Evolutionary conservation across 2,329 filamentous ascomycete genomes (phyloP).

Genomic region (Hypocrella siamensis): DNA sequence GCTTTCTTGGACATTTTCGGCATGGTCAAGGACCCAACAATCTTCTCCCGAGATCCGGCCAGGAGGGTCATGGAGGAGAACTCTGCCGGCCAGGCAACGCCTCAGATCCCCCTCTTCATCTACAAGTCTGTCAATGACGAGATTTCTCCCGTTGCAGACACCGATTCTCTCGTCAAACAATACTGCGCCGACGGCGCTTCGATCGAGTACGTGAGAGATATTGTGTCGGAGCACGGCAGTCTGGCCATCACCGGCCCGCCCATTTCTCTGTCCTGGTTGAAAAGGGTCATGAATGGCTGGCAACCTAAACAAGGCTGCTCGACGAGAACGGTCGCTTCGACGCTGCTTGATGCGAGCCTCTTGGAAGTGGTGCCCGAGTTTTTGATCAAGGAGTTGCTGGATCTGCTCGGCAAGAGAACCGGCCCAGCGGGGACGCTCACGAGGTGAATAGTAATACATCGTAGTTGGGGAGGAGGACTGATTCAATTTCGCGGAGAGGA

Average conservation of each 20-base stretch:
- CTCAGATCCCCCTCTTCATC: neutral
- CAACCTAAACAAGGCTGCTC: neutral
- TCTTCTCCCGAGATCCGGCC: neutral
- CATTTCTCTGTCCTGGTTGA: neutral
- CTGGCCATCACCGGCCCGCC: neutral
- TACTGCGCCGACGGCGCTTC: neutral
- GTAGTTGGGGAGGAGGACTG: no score
- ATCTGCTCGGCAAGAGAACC: neutral
- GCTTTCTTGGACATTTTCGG: constrained; percentile 20
- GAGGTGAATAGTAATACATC: no score
- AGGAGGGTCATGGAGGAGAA: neutral
- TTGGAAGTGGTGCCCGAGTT: neutral
- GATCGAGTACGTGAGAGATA: neutral
- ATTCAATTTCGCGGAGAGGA: no score
- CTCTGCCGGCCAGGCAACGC: neutral
- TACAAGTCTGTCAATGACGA: constrained; percentile 1
- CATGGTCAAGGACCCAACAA: constrained; percentile 19
- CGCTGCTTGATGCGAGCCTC: neutral
- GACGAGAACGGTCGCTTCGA: neutral
- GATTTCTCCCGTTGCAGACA: neutral
- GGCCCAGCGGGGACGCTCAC: neutral
- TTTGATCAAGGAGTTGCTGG: neutral
- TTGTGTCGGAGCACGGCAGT: neutral
- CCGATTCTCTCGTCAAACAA: neutral
- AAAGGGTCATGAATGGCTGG: neutral